Percentiles rank a stretch among this genome's conserved stretches.
phyloP scores from a whole-genome alignment of 176 grass and related monocot genomes.

The Oryza nivara region DNA sequence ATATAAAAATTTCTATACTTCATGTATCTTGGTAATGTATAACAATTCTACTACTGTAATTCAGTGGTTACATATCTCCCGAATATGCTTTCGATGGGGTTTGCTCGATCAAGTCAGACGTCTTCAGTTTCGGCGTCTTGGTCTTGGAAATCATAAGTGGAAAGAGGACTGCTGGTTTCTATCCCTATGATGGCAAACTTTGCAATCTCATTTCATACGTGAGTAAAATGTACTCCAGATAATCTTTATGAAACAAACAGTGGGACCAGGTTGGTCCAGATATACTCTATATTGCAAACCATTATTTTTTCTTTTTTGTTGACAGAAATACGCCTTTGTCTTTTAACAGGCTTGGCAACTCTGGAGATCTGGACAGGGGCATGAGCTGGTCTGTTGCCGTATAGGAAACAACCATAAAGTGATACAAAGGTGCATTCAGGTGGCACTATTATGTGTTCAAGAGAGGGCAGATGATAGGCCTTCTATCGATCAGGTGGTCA shows the following conservation, averaged over 20 bases:
- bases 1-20: background rate
- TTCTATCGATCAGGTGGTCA: slow-evolving; percentile 47
- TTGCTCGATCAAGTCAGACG: slow-evolving; percentile 73
- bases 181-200: slow-evolving; percentile 40
- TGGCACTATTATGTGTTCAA: slow-evolving; percentile 57
- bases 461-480: slow-evolving; percentile 57
- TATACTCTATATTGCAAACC: background rate
- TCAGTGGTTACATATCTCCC: slow-evolving; percentile 82
- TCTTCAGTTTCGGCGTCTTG: slow-evolving; percentile 76
- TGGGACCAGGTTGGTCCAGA: background rate
- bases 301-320: background rate
- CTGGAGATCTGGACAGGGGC: slow-evolving; percentile 42
- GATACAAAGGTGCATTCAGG: slow-evolving; percentile 50
- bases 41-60: slow-evolving; percentile 25
- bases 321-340: background rate
- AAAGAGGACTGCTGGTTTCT: slow-evolving; percentile 44
- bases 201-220: slow-evolving; percentile 54
- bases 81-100: slow-evolving; percentile 73
- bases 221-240: slow-evolving; percentile 30
- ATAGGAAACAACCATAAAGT: slow-evolving; percentile 6
- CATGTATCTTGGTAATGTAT: background rate
- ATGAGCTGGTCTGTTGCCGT: slow-evolving; percentile 32
- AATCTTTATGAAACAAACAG: background rate
- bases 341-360: slow-evolving; percentile 52
- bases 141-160: slow-evolving; percentile 69